Evolutionary conservation across 495 filamentous ascomycete genomes (phyloP).

Genomic region (Podospora appendiculata): DNA sequence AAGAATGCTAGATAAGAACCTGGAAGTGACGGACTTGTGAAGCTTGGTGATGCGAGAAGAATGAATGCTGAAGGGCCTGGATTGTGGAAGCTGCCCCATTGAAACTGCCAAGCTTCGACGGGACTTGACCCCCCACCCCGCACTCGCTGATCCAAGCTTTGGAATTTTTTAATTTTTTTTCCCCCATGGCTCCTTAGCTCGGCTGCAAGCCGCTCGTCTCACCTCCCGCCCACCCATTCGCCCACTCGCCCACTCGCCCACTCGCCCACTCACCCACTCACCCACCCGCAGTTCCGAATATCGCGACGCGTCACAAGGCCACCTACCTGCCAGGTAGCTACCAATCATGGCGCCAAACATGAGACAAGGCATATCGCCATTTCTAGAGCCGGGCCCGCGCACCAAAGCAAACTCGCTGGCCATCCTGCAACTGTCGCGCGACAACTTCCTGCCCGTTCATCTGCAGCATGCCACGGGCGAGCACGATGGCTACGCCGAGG

Average conservation of each 20-base stretch:
- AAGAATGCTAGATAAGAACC: too few species aligned
- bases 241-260: too few species aligned
- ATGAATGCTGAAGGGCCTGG: too few species aligned
- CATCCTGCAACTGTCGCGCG: slow-evolving; percentile 77
- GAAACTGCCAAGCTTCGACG: background rate
- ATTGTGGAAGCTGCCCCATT: too few species aligned
- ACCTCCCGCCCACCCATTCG: background rate
- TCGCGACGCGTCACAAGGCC: slow-evolving; percentile 4
- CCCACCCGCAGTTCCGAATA: slow-evolving; percentile 8
- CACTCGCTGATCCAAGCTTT: background rate
- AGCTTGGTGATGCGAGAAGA: too few species aligned
- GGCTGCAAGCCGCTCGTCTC: background rate
- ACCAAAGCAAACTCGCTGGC: slow-evolving; percentile 55
- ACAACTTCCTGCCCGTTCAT: slow-evolving; percentile 67
- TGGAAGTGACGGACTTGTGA: too few species aligned
- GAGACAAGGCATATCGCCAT: slow-evolving; percentile 47
- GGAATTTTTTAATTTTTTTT: background rate
- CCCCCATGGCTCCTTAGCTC: background rate
- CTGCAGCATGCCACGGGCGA: slow-evolving; percentile 53
- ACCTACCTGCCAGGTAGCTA: background rate
- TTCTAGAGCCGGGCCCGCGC: slow-evolving; percentile 54
- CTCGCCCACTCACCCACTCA: too few species aligned
- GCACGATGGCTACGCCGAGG: slow-evolving; percentile 67
- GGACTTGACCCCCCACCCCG: background rate
- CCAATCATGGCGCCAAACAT: slow-evolving; percentile 18